These are phyloP conservation scores for Sporothrix globosa DNA, from an alignment of 2,329 filamentous ascomycete species.

Conservation along the genomic window DNA sequence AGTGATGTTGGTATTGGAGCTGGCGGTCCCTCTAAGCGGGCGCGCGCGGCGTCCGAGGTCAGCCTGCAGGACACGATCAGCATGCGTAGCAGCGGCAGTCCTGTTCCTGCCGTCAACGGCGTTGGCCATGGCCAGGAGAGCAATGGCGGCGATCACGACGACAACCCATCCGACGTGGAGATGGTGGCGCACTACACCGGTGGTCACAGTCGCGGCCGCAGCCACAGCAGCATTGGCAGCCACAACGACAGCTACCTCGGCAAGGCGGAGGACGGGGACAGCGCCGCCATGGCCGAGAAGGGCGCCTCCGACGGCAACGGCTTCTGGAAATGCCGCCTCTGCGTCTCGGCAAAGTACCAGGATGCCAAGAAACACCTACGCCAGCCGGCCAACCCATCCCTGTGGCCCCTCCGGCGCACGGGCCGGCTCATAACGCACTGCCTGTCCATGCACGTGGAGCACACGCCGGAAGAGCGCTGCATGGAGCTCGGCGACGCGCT, in stretches of 20 bases:
- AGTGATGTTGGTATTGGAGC: neutral
- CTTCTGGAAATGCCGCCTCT: conserved; percentile 53
- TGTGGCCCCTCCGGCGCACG: conserved; percentile 53
- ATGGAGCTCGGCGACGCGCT: conserved; percentile 50
- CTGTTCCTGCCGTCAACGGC: neutral
- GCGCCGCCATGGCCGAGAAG: conserved; percentile 40
- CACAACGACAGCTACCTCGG: conserved; percentile 31
- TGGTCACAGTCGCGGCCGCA: neutral
- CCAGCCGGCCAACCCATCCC: conserved; percentile 50
- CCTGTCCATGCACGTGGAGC: conserved; percentile 52
- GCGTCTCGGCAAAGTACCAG: conserved; percentile 49
- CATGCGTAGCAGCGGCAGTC: conserved; percentile 23
- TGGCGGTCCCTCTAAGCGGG: conserved; percentile 14
- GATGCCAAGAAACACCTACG: conserved; percentile 46
- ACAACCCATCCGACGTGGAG: conserved; percentile 4
- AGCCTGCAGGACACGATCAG: conserved; percentile 35
- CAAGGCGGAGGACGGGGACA: conserved; percentile 34
- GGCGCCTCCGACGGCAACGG: conserved; percentile 44
- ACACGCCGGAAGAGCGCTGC: conserved; percentile 49
- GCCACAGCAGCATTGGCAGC: neutral
- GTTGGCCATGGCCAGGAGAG: neutral
- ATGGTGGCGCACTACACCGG: conserved; percentile 21
- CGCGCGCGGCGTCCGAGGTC: conserved; percentile 29
- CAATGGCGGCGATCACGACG: neutral
- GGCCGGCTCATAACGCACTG: conserved; percentile 54